phyloP scores from a whole-genome alignment of 148 eudicot genomes.

The Tetragonia tetragonoides region DNA sequence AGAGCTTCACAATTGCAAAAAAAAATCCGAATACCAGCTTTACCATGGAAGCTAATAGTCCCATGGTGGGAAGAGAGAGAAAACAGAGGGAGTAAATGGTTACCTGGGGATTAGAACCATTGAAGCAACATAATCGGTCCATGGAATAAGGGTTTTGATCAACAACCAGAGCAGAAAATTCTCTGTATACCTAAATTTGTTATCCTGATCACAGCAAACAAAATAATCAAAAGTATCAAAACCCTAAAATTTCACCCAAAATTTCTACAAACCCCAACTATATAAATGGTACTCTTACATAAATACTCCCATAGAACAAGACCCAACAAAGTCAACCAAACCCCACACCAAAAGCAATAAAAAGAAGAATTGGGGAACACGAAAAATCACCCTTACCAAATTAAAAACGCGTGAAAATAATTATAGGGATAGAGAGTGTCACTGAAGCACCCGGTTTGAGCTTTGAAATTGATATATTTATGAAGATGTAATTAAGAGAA shows the following conservation, averaged over 20 bases:
- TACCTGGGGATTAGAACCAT: constrained; percentile 28
- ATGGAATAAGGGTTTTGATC: constrained; percentile 9
- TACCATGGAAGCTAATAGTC: too few species aligned
- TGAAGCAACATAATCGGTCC: constrained; percentile 34
- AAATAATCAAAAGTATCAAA: neutral
- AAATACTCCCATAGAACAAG: constrained; percentile 1
- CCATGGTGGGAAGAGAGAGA: neutral
- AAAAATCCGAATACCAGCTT: too few species aligned
- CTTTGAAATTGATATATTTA: neutral
- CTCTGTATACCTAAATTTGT: neutral
- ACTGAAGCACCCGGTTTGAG: neutral
- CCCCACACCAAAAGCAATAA: neutral
- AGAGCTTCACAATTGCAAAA: too few species aligned
- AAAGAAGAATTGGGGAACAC: constrained; percentile 7
- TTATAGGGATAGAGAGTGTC: neutral
- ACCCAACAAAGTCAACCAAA: constrained; percentile 24
- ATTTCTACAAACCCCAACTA: neutral
- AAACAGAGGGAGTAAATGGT: neutral
- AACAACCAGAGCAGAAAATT: constrained; percentile 6
- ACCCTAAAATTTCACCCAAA: neutral
- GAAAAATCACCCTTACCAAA: constrained; percentile 18
- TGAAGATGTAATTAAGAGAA: neutral
- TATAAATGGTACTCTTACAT: neutral
- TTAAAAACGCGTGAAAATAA: constrained; percentile 11
- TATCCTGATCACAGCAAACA: neutral